Evolutionary conservation across 2,329 filamentous ascomycete genomes (phyloP).

Genomic region (Hymenoscyphus fraxineus): DNA sequence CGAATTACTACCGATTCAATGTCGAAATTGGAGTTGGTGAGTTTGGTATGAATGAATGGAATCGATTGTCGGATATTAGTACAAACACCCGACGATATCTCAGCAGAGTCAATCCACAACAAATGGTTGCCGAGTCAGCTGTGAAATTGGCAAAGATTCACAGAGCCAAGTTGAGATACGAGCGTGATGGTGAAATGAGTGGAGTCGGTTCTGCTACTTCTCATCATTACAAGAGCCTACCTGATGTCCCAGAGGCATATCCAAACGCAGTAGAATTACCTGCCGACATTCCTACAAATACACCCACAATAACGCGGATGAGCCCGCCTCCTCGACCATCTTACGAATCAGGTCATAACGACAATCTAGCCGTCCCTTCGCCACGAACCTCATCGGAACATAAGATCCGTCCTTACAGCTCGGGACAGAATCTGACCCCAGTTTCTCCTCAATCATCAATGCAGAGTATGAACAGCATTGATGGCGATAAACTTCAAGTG

Average conservation of each 20-base stretch:
- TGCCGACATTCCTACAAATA: constrained; percentile 44
- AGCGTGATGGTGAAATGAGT: constrained; percentile 17
- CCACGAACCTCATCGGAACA: constrained; percentile 24
- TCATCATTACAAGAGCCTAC: constrained; percentile 21
- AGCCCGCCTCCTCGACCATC: constrained; percentile 30
- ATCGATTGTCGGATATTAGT: constrained; percentile 88
- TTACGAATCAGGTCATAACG: constrained; percentile 34
- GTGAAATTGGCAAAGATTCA: constrained; percentile 81
- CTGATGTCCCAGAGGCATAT: constrained; percentile 38
- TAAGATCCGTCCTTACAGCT: constrained; percentile 36
- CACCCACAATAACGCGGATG: constrained; percentile 17
- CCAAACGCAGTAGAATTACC: constrained; percentile 51
- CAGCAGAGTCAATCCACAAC: constrained; percentile 66
- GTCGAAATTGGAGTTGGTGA: constrained; percentile 95
- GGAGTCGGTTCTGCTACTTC: constrained; percentile 5
- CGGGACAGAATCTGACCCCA: constrained; percentile 37
- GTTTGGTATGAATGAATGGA: constrained; percentile 99
- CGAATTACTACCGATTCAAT: constrained; percentile 95
- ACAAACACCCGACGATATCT: constrained; percentile 87
- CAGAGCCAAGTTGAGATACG: constrained; percentile 54
- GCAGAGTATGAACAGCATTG: constrained; percentile 26
- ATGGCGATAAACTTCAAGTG: constrained; percentile 49
- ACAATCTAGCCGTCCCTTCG: constrained; percentile 36
- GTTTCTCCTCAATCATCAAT: constrained; percentile 30
- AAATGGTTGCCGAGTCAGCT: constrained; percentile 71